Conservation (phyloP, 2,329 filamentous ascomycete species). For the Endoconidiophora laricicola region DNA sequence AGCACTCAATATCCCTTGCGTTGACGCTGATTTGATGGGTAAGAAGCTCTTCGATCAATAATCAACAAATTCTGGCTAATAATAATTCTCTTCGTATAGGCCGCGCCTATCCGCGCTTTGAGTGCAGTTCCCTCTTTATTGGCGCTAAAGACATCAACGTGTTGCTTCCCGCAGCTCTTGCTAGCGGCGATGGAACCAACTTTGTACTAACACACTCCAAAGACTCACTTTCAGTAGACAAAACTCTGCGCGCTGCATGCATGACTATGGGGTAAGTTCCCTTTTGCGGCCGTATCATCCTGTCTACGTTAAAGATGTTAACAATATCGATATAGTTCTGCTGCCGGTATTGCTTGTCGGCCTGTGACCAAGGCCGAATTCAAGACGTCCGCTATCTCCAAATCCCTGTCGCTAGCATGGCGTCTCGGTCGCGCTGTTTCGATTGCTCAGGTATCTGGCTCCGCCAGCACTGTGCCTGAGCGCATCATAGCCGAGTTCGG, state of each 20-base stretch:
- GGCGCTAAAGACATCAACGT: slow-evolving; percentile 18
- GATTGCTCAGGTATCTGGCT: slow-evolving; percentile 25
- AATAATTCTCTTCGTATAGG: slow-evolving; percentile 8
- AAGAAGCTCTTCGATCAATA: neutral
- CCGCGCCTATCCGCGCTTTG: slow-evolving; percentile 18
- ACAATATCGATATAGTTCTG: slow-evolving; percentile 17
- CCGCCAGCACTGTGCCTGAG: slow-evolving; percentile 25
- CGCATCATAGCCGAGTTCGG: slow-evolving; percentile 24
- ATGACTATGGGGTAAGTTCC: slow-evolving; percentile 13
- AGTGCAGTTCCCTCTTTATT: slow-evolving; percentile 19
- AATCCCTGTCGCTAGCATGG: slow-evolving; percentile 24
- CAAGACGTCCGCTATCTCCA: slow-evolving; percentile 20
- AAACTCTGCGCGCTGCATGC: slow-evolving; percentile 11
- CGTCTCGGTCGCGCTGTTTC: slow-evolving; percentile 34
- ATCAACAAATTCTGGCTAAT: neutral
- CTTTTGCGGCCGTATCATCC: neutral
- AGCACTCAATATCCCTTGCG: slow-evolving; percentile 21
- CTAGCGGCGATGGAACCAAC: slow-evolving; percentile 16
- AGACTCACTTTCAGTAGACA: slow-evolving; percentile 14
- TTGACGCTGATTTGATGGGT: slow-evolving; percentile 26
- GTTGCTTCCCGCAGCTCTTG: slow-evolving; percentile 16
- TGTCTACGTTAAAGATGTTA: slow-evolving; percentile 1
- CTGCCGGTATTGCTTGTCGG: slow-evolving; percentile 21
- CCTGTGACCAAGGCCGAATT: slow-evolving; percentile 21
- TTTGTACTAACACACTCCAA: slow-evolving; percentile 12